Evolutionary conservation across 2,329 filamentous ascomycete genomes (phyloP).

Genomic region (Knufia fluminis): DNA sequence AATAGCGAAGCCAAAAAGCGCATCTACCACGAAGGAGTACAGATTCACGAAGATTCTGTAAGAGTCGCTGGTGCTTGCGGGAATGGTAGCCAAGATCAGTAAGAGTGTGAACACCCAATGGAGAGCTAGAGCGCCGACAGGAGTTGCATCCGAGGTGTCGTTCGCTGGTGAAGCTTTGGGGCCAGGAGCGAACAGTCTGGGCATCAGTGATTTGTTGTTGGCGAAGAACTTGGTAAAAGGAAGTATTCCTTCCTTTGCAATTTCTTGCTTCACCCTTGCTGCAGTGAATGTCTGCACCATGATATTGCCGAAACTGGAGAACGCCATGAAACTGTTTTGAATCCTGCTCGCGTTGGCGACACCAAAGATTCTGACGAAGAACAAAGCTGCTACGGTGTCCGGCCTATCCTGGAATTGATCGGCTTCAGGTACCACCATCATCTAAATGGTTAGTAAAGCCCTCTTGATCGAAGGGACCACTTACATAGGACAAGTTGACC

Average conservation of each 20-base stretch:
- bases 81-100: slow-evolving; percentile 26
- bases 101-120: slow-evolving; percentile 32
- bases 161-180: slow-evolving; percentile 9
- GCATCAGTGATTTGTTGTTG: slow-evolving; percentile 4
- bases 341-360: slow-evolving; percentile 26
- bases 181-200: background rate
- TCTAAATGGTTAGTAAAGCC: slow-evolving; percentile 10
- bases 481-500: slow-evolving; percentile 38
- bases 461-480: slow-evolving; percentile 14
- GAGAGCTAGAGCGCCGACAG: slow-evolving; percentile 30
- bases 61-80: slow-evolving; percentile 17
- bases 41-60: slow-evolving; percentile 29
- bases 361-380: slow-evolving; percentile 27
- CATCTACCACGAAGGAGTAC: slow-evolving; percentile 35
- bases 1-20: slow-evolving; percentile 24
- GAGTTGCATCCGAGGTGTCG: slow-evolving; percentile 30
- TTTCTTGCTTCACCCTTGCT: slow-evolving; percentile 50
- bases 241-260: slow-evolving; percentile 50
- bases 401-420: background rate
- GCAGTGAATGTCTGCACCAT: slow-evolving; percentile 48
- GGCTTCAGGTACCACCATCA: slow-evolving; percentile 12
- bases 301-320: slow-evolving; percentile 49
- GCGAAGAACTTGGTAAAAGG: slow-evolving; percentile 43
- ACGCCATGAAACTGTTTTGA: slow-evolving; percentile 43
- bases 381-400: slow-evolving; percentile 23